Conservation (phyloP, 805 yeast species). For the Candida broadrunensis region DNA sequence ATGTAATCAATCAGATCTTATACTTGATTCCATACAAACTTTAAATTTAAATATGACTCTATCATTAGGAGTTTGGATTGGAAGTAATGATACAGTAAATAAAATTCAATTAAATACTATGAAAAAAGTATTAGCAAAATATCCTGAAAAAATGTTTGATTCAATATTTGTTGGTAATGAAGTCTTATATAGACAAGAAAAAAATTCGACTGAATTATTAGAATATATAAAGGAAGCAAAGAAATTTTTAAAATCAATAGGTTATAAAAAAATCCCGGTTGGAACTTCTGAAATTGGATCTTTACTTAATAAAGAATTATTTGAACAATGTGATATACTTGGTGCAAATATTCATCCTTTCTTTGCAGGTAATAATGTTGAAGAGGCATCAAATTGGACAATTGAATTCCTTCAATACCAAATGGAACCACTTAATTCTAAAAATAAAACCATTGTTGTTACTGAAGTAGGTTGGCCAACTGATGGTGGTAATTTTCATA, state of each 20-base stretch:
- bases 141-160: slow-evolving; percentile 37
- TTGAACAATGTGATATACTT: slow-evolving; percentile 48
- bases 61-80: slow-evolving; percentile 64
- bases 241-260: slow-evolving; percentile 28
- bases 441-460: slow-evolving; percentile 33
- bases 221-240: slow-evolving; percentile 42
- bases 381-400: slow-evolving; percentile 52
- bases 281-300: slow-evolving; percentile 65
- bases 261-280: slow-evolving; percentile 42
- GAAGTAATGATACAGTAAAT: slow-evolving; percentile 43
- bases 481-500: slow-evolving; percentile 48
- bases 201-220: slow-evolving; percentile 32
- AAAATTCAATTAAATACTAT: slow-evolving; percentile 43
- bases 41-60: slow-evolving; percentile 54
- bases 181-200: slow-evolving; percentile 54
- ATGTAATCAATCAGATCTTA: slow-evolving; percentile 52
- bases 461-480: slow-evolving; percentile 77
- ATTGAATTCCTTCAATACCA: slow-evolving; percentile 44
- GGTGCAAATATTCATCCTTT: slow-evolving; percentile 71
- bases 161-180: slow-evolving; percentile 62
- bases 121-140: slow-evolving; percentile 36
- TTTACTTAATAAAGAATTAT: slow-evolving; percentile 34
- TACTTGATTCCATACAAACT: slow-evolving; percentile 51
- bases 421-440: slow-evolving; percentile 33
- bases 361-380: slow-evolving; percentile 54